A percentile compares a stretch with the other conserved stretches of the same genome.
phyloP scores from a whole-genome alignment of 2,329 filamentous ascomycete species.

The Verticillium longisporum region DNA sequence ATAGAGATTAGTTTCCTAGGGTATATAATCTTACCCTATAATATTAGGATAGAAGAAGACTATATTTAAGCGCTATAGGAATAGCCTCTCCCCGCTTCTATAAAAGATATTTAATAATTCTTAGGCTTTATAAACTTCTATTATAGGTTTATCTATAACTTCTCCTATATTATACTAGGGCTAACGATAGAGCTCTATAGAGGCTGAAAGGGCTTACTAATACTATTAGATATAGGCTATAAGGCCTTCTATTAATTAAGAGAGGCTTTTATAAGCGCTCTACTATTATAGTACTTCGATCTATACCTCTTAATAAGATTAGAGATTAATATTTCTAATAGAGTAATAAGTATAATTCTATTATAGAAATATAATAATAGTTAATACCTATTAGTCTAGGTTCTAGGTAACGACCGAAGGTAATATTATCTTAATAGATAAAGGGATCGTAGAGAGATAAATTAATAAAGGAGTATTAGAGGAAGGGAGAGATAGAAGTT shows the following conservation, averaged over 20 bases:
- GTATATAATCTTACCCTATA: conserved; percentile 3
- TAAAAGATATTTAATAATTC: conserved; percentile 5
- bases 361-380: conserved; percentile 2
- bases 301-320: not conserved
- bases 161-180: not conserved
- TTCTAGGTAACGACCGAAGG: no score
- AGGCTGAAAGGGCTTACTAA: not conserved
- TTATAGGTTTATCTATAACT: conserved; percentile 8
- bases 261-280: not conserved
- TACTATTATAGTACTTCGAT: not conserved
- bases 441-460: no score
- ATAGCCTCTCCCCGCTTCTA: not conserved
- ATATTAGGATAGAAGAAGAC: not conserved
- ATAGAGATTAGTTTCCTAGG: conserved; percentile 1
- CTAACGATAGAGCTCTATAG: not conserved
- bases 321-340: not conserved
- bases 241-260: not conserved
- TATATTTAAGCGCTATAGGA: conserved; percentile 1
- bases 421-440: no score
- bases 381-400: no score
- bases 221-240: not conserved
- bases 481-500: no score
- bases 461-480: no score
- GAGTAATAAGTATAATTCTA: not conserved
- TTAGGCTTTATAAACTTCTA: conserved; percentile 11